Evolutionary conservation across 352 stramenopile species (phyloP), one percentile per base, ranked within the genome.

Genomic region (Peronospora farinosa): DNA sequence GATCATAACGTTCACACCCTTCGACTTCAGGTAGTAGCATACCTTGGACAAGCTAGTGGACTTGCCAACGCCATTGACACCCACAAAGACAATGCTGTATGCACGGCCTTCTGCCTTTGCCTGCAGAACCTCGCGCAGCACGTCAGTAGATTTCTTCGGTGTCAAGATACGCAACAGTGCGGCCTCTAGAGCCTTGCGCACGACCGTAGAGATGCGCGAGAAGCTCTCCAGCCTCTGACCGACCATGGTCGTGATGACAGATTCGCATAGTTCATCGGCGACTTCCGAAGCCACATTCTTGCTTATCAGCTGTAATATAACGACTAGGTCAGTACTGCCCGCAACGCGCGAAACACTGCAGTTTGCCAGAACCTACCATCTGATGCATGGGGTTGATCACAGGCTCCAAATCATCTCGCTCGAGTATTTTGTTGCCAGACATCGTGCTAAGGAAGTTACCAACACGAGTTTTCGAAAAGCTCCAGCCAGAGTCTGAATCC

Each of bases 1-100:
- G 28, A 99, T 92, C 55, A 98, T 75, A 23, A 97, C 82, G 40
- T 96, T 96, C 49, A 98, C 75, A 36, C 95, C 95, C 63, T 98
- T 97, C 10, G 86, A 89, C 69, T 99, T 98, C 37, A 99, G 82
- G 67, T 98, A 98, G 75, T 98, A 99, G 51, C 92, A 97, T 50
- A 99, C 90, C 68, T 99, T 99, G 42, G 96, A 97, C 36, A 99
- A 71, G 51, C 84, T 97, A 6, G 97, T 99, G n/a, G 88, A 97
- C 72, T 99, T 99, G 53, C 96, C 95, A 38, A 98, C 93, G 44
- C 97, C 97, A 68, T 99, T 99, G 28, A 99, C 97, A 28, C 97
- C 97, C 12, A 98, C 92, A 65, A 99, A 98, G 3, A 98, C 92
- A 67, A 99, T 98, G 43, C 92, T 96, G 74, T 98, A 99, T n/a